Base-by-base conservation (phyloP, 495 filamentous ascomycete genomes). In the Annulohypoxylon bovei region DNA sequence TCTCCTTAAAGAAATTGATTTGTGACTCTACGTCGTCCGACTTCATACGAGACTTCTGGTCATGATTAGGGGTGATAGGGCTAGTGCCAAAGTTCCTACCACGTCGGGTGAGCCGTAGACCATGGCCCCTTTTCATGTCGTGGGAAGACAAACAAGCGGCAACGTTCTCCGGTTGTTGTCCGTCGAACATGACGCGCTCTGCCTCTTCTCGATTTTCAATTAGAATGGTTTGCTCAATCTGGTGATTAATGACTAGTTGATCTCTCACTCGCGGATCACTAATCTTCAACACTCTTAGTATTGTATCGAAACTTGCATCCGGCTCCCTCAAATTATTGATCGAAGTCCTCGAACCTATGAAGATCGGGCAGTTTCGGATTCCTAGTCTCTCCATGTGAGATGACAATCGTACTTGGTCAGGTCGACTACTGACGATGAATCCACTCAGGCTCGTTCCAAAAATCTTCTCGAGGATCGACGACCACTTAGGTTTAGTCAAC, bases 161-260 rank as follows among this genome's bases (percentile, higher is more conserved):
- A 25, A 96, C 94, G 69, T 97, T 93, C 11, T 78, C 83, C 3
- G 90, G 87, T 28, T 80, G 82, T 35, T 80, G 73, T 6, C 85
- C 86, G 46, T 86, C 84, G 70, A 90, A 91, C 84, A 98, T 92
- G 30, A 91, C 85, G 1, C 86, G 77, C 20, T 90, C 81, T 1
- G 90, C 96, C 57, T 91, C 84, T 9, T 82, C 73, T 16, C 91
- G 81, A 42, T 88, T 79, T 44, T 89, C 85, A 47, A 98, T 89
- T 2, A 99, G 78, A 8, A 97, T 84, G 9, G 89, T 88, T 74
- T 98, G 94, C 62, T 99, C 95, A 47, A 97, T 91, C 6, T 82
- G 78, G 71, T 94, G 84, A 57, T 88, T 89, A 76, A 99, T 93
- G 76, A 99, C 91, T 30, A 98, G 79, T 54, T 93, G 90, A 64